phyloP scores from a whole-genome alignment of 768 basidiomycete genomes.

The Naganishia randhawae region DNA sequence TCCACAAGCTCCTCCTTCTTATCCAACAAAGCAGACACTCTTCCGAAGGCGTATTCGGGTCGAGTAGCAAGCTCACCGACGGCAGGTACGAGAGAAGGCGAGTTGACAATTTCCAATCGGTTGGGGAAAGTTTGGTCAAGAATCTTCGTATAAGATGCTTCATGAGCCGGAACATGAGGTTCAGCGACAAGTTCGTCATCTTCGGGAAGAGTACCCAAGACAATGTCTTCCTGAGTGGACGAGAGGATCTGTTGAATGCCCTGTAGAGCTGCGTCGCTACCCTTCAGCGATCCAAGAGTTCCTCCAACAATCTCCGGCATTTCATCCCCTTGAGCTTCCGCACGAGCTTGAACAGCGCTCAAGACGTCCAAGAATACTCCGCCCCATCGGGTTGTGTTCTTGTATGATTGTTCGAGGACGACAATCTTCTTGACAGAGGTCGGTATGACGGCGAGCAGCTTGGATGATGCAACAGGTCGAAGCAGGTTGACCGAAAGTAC shows the following conservation, averaged over 20 bases:
- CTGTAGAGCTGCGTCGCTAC: constrained; percentile 47
- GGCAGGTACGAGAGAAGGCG: constrained; percentile 65
- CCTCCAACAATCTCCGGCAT: constrained; percentile 62
- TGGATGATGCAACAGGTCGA: constrained; percentile 63
- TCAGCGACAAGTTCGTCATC: constrained; percentile 38
- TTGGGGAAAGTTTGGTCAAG: constrained; percentile 73
- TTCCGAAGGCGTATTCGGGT: constrained; percentile 93
- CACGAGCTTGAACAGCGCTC: constrained; percentile 63
- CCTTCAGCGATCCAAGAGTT: constrained; percentile 57
- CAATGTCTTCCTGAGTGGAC: constrained; percentile 56
- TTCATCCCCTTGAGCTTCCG: constrained; percentile 51
- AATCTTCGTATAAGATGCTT: constrained; percentile 84
- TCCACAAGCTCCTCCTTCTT: constrained; percentile 65
- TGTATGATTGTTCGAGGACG: constrained; percentile 74
- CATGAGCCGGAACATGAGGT: constrained; percentile 80
- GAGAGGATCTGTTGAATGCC: constrained; percentile 42
- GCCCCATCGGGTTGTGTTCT: constrained; percentile 79
- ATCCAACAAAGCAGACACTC: constrained; percentile 76
- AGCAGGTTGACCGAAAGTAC: constrained; percentile 59
- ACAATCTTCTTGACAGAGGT: constrained; percentile 64
- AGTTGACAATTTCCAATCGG: constrained; percentile 78
- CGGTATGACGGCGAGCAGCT: constrained; percentile 62
- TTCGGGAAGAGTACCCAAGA: constrained; percentile 44
- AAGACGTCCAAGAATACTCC: constrained; percentile 80
- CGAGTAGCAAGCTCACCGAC: constrained; percentile 70